phyloP scores from a whole-genome alignment of 805 yeast species.

The Nakazawaea ernobii region DNA sequence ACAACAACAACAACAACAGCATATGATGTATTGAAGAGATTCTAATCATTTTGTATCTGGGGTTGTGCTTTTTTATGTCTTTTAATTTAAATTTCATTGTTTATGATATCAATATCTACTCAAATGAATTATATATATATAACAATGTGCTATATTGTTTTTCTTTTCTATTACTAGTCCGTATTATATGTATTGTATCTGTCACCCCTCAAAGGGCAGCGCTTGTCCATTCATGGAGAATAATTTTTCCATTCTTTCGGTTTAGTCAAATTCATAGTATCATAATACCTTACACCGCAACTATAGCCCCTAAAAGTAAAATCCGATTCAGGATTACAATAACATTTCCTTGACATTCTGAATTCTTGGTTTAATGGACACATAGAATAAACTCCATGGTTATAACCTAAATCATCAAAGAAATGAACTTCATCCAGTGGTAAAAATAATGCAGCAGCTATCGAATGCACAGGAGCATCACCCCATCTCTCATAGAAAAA shows the following conservation, averaged over 20 bases:
- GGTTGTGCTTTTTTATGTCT: no score
- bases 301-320: slow-evolving; percentile 31
- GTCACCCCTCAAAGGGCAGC: no score
- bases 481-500: slow-evolving; percentile 91
- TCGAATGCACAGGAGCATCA: slow-evolving; percentile 86
- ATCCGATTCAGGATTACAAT: slow-evolving; percentile 33
- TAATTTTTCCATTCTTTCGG: slow-evolving; percentile 25
- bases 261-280: slow-evolving; percentile 19
- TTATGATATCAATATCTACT: no score
- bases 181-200: no score
- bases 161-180: not conserved
- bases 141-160: not conserved
- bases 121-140: no score
- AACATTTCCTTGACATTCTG: slow-evolving; percentile 25
- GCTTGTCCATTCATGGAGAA: not conserved
- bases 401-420: slow-evolving; percentile 72
- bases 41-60: no score
- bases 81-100: no score
- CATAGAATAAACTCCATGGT: slow-evolving; percentile 46
- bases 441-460: slow-evolving; percentile 61
- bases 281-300: slow-evolving; percentile 27
- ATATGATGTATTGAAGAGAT: not conserved
- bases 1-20: slow-evolving; percentile 10
- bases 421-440: slow-evolving; percentile 56
- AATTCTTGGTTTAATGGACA: slow-evolving; percentile 32